These are phyloP conservation scores for Monsonia emarginata DNA, from an alignment of 441 rosid genomes.

Conservation along the genomic window DNA sequence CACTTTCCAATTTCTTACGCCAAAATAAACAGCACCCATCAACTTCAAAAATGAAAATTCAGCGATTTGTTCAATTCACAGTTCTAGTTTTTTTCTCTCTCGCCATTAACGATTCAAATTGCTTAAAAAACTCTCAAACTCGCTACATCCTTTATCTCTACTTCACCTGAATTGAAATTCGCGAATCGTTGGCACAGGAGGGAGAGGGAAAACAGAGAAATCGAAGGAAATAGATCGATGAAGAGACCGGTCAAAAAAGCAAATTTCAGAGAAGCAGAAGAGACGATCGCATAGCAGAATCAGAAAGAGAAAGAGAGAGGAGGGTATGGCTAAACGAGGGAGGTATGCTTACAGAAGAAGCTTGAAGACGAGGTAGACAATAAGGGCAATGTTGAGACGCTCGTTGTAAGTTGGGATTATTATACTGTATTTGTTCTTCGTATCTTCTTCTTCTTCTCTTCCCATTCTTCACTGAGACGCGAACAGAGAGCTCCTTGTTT, in stretches of 20 bases:
- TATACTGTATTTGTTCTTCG: conserved; percentile 69
- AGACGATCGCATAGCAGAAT: not conserved
- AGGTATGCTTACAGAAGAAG: conserved; percentile 89
- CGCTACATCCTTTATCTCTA: too few species aligned
- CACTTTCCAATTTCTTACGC: too few species aligned
- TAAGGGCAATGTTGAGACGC: conserved; percentile 76
- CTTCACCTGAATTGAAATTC: not conserved
- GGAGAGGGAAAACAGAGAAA: not conserved
- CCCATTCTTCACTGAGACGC: too few species aligned
- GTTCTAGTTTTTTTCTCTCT: not conserved
- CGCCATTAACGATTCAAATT: not conserved
- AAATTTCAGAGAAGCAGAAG: not conserved
- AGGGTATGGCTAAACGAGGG: too few species aligned
- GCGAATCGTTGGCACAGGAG: not conserved
- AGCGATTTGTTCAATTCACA: too few species aligned
- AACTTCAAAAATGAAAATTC: too few species aligned
- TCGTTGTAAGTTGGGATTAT: conserved; percentile 89
- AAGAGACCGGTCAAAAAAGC: not conserved
- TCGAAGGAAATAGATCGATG: not conserved
- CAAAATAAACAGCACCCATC: too few species aligned
- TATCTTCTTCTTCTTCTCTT: too few species aligned
- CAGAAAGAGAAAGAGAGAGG: not conserved
- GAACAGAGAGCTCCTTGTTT: too few species aligned
- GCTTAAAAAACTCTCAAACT: too few species aligned
- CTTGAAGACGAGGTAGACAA: conserved; percentile 83